Evolutionary conservation across 768 basidiomycete species (phyloP).

Genomic region (Leucosporidium creatinivorum): DNA sequence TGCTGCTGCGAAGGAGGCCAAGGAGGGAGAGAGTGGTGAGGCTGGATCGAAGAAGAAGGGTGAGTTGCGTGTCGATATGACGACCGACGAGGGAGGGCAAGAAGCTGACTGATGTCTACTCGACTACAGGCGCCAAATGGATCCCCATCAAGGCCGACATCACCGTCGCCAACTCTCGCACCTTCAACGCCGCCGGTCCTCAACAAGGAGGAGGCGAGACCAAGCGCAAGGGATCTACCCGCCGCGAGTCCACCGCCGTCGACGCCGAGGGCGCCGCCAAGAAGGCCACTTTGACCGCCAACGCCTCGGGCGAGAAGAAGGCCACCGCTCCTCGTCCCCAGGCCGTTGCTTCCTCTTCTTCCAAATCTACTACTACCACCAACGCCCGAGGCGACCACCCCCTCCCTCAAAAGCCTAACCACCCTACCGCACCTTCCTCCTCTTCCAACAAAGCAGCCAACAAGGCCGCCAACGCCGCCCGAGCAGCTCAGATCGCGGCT

Average conservation of each 20-base stretch:
- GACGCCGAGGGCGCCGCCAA: background rate
- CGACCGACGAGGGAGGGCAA: background rate
- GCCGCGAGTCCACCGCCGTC: background rate
- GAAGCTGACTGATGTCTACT: background rate
- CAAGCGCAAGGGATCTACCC: background rate
- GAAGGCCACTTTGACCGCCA: background rate
- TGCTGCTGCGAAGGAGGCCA: too few species aligned
- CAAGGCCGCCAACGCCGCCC: background rate
- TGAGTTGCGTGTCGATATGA: background rate
- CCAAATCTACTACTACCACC: background rate
- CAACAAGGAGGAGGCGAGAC: background rate
- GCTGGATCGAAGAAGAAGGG: background rate
- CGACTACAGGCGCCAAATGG: slow-evolving; percentile 14
- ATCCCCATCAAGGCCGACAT: slow-evolving; percentile 31
- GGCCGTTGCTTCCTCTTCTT: background rate
- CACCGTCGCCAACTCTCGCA: slow-evolving; percentile 10
- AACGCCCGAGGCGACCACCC: background rate
- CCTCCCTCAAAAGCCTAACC: background rate
- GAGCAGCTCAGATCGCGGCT: background rate
- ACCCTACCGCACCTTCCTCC: background rate
- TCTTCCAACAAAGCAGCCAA: background rate
- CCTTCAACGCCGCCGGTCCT: background rate
- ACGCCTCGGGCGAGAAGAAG: slow-evolving; percentile 2
- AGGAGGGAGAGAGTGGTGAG: background rate
- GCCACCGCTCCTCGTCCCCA: background rate